A percentile compares a stretch with the other conserved stretches of the same genome.
phyloP scores from a whole-genome alignment of 176 grass and related monocot genomes.

The Poa annua region DNA sequence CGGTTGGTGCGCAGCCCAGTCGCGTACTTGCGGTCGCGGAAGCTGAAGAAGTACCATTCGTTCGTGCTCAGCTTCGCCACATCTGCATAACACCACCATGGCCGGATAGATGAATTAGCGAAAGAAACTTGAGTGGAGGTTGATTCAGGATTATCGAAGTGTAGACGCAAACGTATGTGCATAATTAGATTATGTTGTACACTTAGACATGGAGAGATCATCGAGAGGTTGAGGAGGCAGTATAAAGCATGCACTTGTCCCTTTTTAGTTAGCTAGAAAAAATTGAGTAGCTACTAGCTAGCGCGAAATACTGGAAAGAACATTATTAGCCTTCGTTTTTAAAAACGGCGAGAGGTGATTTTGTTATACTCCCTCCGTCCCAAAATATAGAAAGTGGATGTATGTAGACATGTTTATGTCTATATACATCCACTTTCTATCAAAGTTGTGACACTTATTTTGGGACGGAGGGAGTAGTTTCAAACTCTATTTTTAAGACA shows the following conservation, averaged over 20 bases:
- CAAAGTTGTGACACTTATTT: too few species aligned
- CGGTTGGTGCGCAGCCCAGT: constrained; percentile 79
- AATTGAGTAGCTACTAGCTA: too few species aligned
- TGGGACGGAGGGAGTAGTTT: too few species aligned
- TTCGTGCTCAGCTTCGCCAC: constrained; percentile 72
- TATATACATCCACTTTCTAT: too few species aligned
- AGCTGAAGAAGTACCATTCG: constrained; percentile 97
- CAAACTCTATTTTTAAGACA: too few species aligned
- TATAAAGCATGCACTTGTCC: not conserved
- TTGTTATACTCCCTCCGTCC: too few species aligned
- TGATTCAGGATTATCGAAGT: not conserved
- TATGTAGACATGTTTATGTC: too few species aligned
- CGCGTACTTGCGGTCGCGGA: constrained; percentile 84
- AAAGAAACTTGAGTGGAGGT: not conserved
- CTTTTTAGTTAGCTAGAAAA: not conserved
- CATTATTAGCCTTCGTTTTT: too few species aligned
- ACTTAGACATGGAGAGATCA: not conserved
- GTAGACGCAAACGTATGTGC: constrained; percentile 5
- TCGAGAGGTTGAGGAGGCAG: not conserved
- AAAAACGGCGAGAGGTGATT: too few species aligned
- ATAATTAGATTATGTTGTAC: not conserved
- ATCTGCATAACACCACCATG: constrained; percentile 37
- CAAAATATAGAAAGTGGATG: too few species aligned
- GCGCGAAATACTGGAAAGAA: too few species aligned
- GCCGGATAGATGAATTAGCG: not conserved